Conservation (phyloP, 192 early-diverging fungal species). For the Paraglomus occultum region DNA sequence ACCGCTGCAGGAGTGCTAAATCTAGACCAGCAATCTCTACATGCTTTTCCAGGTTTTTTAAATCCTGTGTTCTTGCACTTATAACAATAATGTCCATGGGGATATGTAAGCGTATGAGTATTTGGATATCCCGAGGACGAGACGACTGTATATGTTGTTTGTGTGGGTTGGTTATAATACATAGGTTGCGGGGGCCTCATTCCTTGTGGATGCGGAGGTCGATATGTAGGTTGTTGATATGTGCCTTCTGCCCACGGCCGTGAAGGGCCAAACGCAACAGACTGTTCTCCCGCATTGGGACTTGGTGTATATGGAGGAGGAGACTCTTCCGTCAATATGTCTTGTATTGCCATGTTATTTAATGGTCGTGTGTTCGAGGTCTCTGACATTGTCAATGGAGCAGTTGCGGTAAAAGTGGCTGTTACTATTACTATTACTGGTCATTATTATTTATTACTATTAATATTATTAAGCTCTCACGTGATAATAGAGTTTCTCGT, state of each 20-base stretch:
- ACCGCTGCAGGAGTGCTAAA: not conserved
- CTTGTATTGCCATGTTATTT: not conserved
- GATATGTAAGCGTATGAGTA: not conserved
- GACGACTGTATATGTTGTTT: not conserved
- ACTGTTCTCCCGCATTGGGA: conserved; percentile 18
- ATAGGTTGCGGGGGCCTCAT: not conserved
- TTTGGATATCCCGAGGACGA: not conserved
- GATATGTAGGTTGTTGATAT: not conserved
- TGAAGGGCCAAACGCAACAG: conserved; percentile 7
- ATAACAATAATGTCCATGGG: no score
- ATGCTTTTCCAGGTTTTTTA: not conserved
- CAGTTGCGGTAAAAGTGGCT: no score
- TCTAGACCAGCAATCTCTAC: not conserved
- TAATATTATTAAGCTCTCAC: no score
- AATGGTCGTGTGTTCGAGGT: no score
- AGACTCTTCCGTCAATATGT: conserved; percentile 14
- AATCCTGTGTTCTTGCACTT: not conserved
- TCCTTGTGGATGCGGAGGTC: not conserved
- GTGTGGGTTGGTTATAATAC: not conserved
- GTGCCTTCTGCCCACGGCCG: not conserved
- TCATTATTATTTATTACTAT: no score
- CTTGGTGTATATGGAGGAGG: conserved; percentile 13
- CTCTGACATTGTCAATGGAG: no score
- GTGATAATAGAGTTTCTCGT: no score
- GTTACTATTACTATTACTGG: no score